Base-by-base conservation (phyloP, 1,284 basidiomycete genomes). In the Kwoniella shivajii region DNA sequence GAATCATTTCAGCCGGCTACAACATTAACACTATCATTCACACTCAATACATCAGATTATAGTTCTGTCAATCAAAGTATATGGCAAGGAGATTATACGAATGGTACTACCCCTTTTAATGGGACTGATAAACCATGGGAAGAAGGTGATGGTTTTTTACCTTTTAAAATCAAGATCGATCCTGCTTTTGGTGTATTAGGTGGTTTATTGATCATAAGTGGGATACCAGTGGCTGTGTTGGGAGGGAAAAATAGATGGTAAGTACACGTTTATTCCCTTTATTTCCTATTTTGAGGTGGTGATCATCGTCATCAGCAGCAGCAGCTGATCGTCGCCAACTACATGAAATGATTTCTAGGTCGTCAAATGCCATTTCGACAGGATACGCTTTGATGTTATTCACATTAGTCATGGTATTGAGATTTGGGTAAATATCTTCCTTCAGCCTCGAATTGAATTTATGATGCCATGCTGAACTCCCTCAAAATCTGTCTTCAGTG, bases 231-330 rank as follows among this genome's bases (percentile, higher is more conserved):
- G 60, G 88, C 89, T 0, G 91, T 92, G 66, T 86, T 90, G 77
- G 94, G 94, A 20, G 90, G 92, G 78, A 93, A 92, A 82, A 93
- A 93, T 74, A 82, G 92, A 82, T 92, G 92, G 91, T 88, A 61
- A 46, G 80, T 71, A 26, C 18, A 24, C 26, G 13, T 10, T 13
- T n/a, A 29, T 29, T 30, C 43, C 10, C n/a, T 14, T n/a, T 6
- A 45, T n/a, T 10, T 10, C n/a, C 34, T 10, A 10, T 10, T n/a
- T n/a, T 26, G n/a, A 10, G 51, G 22, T 53, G 34, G 38, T 45
- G 6, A 27, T 33, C 18, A 38, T 9, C 44, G 36, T n/a, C n/a
- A 44, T 39, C 6, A n/a, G n/a, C n/a, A n/a, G n/a, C n/a, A n/a
- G n/a, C n/a, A n/a, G n/a, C n/a, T n/a, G n/a, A n/a, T n/a, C n/a